These are phyloP conservation scores for Entelexis sorbosivorans DNA, from an alignment of 1,139 yeast genomes.

Conservation along the genomic window DNA sequence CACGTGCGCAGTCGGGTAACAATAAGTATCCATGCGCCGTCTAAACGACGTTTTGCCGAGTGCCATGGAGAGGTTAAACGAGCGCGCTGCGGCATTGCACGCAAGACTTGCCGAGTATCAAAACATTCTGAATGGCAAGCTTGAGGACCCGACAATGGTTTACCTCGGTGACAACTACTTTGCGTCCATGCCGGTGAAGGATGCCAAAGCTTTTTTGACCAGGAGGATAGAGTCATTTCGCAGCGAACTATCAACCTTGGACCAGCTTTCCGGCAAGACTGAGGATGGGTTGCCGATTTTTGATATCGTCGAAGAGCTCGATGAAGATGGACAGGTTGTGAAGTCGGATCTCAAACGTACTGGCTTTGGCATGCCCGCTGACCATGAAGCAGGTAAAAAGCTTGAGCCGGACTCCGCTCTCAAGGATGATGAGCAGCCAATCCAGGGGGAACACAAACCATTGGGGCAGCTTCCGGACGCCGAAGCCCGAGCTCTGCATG, in stretches of 20 bases:
- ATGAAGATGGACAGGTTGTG: conserved; percentile 63
- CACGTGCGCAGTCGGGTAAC: neutral
- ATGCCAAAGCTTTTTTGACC: conserved; percentile 40
- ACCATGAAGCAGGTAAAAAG: too few species aligned
- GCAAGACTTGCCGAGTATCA: conserved; percentile 18
- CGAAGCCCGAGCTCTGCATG: neutral
- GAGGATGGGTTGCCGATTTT: conserved; percentile 50
- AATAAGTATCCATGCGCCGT: neutral
- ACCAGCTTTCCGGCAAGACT: conserved; percentile 21
- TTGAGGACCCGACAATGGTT: conserved; percentile 32
- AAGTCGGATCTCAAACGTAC: conserved; percentile 20
- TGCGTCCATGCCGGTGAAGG: conserved; percentile 37
- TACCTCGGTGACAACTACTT: conserved; percentile 53
- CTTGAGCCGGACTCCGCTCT: too few species aligned
- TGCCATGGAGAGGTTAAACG: neutral
- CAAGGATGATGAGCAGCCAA: neutral
- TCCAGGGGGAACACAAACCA: neutral
- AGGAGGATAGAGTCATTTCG: conserved; percentile 35
- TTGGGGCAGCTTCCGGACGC: neutral
- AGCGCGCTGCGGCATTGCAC: conserved; percentile 5
- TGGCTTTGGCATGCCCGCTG: conserved; percentile 11
- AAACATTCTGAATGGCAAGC: conserved; percentile 5
- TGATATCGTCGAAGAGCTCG: conserved; percentile 79
- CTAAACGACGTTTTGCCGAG: neutral
- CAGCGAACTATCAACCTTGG: conserved; percentile 33